Evolutionary conservation across 2,329 filamentous ascomycete genomes (phyloP), one percentile per base, ranked within the genome.

Genomic region (Dothiorella sarmentorum): DNA sequence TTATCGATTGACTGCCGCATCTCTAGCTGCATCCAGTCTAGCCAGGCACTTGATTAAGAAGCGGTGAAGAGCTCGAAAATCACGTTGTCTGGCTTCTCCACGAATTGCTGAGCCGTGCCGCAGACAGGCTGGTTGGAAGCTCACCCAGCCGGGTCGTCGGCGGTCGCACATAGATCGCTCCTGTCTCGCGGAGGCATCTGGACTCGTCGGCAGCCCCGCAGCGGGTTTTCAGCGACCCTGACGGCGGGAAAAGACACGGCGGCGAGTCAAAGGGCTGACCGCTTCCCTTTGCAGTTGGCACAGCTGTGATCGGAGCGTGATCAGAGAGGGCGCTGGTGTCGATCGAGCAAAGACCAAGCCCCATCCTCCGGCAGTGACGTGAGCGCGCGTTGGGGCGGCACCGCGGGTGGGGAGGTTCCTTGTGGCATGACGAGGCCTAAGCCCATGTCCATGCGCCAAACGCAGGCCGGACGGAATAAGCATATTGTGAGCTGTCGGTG

Each of bases 41-140:
- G 52, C 52, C 52, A 56, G 52, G 52, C 52, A 56, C 52, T 56
- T 53, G 49, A 40, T 53, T 53, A 40, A 53, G 49, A 53, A 40
- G 49, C 49, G 49, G 49, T 53, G 49, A 53, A 37, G 37, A 31
- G 33, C 33, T 15, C 20, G 33, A 20, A 22, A 18, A 56, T 44
- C 52, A 56, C 40, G 52, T 44, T 56, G 52, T 24, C 51, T 22
- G 51, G 9, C 29, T 33, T 20, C 44, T 49, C 44, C 44, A n/a
- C 31, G 47, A 17, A 38, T 37, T 51, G 47, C 47, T 51, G 31
- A 37, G 49, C 49, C 33, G 49, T 53, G 49, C 49, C 49, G 33
- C 49, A 40, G 33, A n/a, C 33, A 40, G 49, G 35, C 18, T 27
- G 49, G 49, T 29, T 53, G 49, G 13, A 43, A 27, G 3, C 13